A percentile compares a stretch with the other conserved stretches of the same genome.
Evolutionary conservation across 73 alveolate species (phyloP).

Genomic region (Paramecium sexaurelia): DNA sequence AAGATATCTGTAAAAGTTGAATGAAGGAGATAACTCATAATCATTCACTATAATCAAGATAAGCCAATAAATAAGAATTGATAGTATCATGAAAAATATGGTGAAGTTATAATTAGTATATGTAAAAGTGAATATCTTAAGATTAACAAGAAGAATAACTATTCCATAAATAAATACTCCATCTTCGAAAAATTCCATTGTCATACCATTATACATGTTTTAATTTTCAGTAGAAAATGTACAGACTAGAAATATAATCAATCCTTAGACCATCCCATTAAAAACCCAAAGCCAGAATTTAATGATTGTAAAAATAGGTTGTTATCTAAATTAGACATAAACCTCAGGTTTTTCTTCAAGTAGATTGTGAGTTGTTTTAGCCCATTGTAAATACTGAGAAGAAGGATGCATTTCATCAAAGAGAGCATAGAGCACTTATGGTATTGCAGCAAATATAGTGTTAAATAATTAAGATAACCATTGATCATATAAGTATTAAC

Average conservation of each 20-base stretch:
- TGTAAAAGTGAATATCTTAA: conserved; percentile 45
- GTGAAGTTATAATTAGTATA: conserved; percentile 54
- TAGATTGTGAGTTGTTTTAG: conserved; percentile 7
- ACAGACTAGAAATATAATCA: not conserved
- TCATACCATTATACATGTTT: conserved; percentile 14
- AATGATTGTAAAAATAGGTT: conserved; percentile 46
- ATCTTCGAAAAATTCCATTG: conserved; percentile 24
- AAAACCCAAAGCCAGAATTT: conserved; percentile 67
- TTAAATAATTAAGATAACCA: conserved; percentile 61
- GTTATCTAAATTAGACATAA: conserved; percentile 46
- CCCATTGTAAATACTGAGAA: conserved; percentile 19
- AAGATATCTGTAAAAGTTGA: conserved; percentile 8
- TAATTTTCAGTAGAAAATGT: not conserved
- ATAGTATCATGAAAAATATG: not conserved
- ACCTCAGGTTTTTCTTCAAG: conserved; percentile 51
- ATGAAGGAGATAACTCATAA: not conserved
- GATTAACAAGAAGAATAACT: conserved; percentile 24
- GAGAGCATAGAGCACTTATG: conserved; percentile 58
- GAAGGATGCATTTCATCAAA: conserved; percentile 71
- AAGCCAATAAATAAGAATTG: conserved; percentile 42
- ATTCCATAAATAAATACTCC: conserved; percentile 33
- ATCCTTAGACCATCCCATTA: conserved; percentile 58
- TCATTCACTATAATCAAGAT: not conserved
- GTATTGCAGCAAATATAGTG: conserved; percentile 55
- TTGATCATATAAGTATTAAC: conserved; percentile 67